Percentiles rank a stretch among this genome's conserved stretches.
Evolutionary conservation across 306 rosid species (phyloP).

Genomic region (Abrus pulchellus): DNA sequence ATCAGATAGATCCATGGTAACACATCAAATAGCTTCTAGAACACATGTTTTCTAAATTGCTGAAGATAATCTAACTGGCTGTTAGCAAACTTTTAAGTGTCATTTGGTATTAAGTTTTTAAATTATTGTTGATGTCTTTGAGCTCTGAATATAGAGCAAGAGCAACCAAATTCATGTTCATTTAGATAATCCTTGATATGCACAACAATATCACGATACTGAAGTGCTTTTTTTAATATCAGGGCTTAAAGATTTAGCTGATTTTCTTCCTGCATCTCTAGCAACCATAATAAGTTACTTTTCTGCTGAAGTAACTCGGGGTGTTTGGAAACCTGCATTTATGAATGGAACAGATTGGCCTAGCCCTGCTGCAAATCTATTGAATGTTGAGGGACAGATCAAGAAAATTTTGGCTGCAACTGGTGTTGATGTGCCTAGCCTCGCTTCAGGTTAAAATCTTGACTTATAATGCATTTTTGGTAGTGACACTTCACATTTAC

Average conservation of each 20-base stretch:
- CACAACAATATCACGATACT: conserved; percentile 23
- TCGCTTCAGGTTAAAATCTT: conserved; percentile 73
- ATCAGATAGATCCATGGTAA: conserved; percentile 20
- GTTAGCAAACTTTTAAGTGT: conserved; percentile 25
- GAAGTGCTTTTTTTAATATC: conserved; percentile 47
- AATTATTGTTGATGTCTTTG: conserved; percentile 9
- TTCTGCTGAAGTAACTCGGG: conserved; percentile 95
- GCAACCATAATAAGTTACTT: conserved; percentile 97
- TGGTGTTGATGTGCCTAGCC: conserved; percentile 95
- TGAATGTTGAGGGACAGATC: conserved; percentile 89
- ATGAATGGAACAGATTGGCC: conserved; percentile 99
- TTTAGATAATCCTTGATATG: conserved; percentile 36
- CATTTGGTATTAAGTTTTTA: background rate
- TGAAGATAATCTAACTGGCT: conserved; percentile 27
- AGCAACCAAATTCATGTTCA: conserved; percentile 36
- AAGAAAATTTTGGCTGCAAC: conserved; percentile 93
- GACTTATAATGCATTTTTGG: conserved; percentile 31
- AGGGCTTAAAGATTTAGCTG: conserved; percentile 98
- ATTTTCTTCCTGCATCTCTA: conserved; percentile 96
- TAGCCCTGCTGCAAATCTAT: conserved; percentile 92
- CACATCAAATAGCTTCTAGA: conserved; percentile 32
- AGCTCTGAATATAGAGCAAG: conserved; percentile 30
- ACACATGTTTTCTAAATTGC: conserved; percentile 10
- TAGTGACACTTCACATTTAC: conserved; percentile 2
- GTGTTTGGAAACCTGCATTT: conserved; percentile 91